Conservation (phyloP, 352 stramenopile species). For the Pythium oligandrum region DNA sequence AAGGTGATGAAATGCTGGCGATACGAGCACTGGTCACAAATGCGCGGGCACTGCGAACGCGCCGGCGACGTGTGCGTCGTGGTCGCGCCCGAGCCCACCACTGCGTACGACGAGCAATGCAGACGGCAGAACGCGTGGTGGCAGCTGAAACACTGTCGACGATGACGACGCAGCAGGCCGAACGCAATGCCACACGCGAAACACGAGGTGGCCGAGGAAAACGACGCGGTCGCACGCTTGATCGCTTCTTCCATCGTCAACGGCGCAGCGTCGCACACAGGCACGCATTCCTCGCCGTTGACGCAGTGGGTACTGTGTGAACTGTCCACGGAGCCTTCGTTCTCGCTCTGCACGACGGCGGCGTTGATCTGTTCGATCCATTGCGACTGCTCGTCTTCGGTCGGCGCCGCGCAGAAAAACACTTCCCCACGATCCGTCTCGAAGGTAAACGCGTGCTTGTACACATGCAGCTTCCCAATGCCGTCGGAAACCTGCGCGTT, state of each 20-base stretch:
- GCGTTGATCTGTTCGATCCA: slow-evolving; percentile 24
- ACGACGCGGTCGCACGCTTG: background rate
- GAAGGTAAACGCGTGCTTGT: slow-evolving; percentile 30
- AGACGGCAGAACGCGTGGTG: slow-evolving; percentile 19
- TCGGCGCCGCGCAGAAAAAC: slow-evolving; percentile 29
- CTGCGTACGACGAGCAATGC: slow-evolving; percentile 22
- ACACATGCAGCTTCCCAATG: slow-evolving; percentile 20
- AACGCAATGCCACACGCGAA: slow-evolving; percentile 23
- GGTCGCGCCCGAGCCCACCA: background rate
- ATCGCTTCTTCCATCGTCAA: background rate
- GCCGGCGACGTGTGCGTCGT: background rate
- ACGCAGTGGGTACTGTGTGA: slow-evolving; percentile 2
- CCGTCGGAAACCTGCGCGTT: slow-evolving; percentile 12
- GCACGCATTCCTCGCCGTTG: slow-evolving; percentile 5
- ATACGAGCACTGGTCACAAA: slow-evolving; percentile 23
- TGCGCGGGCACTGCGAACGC: background rate
- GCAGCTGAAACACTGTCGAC: slow-evolving; percentile 23
- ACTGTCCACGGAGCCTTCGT: background rate
- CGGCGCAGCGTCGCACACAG: background rate
- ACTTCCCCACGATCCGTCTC: slow-evolving; percentile 16
- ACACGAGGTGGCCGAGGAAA: slow-evolving; percentile 7
- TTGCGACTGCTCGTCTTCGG: slow-evolving; percentile 13
- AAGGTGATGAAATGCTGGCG: slow-evolving; percentile 32
- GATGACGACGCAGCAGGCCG: slow-evolving; percentile 10
- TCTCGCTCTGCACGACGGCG: background rate